Conservation (phyloP, 2,329 filamentous ascomycete genomes). For the Phoma herbarum region DNA sequence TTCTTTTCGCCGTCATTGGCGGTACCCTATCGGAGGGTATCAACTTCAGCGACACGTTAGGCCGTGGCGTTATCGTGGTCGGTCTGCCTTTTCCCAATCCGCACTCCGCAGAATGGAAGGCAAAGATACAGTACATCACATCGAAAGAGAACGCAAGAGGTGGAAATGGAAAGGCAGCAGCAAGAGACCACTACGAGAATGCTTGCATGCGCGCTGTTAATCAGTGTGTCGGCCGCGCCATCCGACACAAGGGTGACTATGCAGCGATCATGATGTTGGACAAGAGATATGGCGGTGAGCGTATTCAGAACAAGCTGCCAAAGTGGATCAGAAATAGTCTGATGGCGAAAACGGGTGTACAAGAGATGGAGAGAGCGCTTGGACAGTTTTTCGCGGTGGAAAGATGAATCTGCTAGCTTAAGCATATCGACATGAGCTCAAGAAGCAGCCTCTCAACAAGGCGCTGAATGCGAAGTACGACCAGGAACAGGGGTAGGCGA, state of each 20-base stretch:
- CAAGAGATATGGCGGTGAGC: conserved; percentile 74
- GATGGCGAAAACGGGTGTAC: conserved; percentile 49
- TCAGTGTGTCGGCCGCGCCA: conserved; percentile 92
- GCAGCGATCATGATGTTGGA: conserved; percentile 90
- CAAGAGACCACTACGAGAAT: conserved; percentile 89
- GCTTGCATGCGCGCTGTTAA: conserved; percentile 97
- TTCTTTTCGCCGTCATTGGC: conserved; percentile 89
- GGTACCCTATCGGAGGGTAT: conserved; percentile 97
- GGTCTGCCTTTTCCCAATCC: conserved; percentile 94
- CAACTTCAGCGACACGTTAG: conserved; percentile 92
- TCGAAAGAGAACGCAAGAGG: conserved; percentile 57
- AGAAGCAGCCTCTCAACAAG: neutral
- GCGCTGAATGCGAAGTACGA: neutral
- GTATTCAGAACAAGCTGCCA: conserved; percentile 82
- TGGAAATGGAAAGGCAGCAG: conserved; percentile 57
- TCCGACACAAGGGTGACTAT: conserved; percentile 87
- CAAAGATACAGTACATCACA: conserved; percentile 88
- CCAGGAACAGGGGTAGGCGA: neutral
- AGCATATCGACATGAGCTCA: neutral
- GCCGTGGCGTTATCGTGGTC: conserved; percentile 88
- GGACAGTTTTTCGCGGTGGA: conserved; percentile 51
- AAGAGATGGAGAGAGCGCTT: conserved; percentile 54
- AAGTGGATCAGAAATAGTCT: conserved; percentile 85
- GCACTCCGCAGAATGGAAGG: conserved; percentile 89
- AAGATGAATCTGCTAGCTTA: conserved; percentile 5